Conservation (phyloP, 2,329 filamentous ascomycete species). For the Ceratocystiopsis sp. region DNA sequence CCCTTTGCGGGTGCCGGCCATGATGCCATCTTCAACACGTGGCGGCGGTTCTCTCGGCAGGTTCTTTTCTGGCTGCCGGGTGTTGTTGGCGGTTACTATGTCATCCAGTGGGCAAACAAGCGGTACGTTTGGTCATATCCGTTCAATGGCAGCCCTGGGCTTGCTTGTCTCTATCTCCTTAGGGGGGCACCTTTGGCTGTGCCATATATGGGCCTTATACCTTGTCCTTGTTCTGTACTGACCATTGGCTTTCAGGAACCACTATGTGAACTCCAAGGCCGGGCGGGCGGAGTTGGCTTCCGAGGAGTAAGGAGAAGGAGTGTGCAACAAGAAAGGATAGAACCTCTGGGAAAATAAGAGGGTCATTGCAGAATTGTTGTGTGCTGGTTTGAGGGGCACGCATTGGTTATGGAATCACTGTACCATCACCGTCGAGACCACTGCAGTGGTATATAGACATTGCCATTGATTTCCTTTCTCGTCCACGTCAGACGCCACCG, state of each 20-base stretch:
- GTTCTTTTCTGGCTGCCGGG: slow-evolving; percentile 79
- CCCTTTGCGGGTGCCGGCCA: slow-evolving; percentile 62
- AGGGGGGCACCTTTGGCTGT: too few species aligned
- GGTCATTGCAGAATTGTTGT: too few species aligned
- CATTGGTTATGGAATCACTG: slow-evolving; percentile 4
- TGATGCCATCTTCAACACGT: slow-evolving; percentile 89
- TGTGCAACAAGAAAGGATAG: background rate
- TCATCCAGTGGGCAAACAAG: slow-evolving; percentile 83
- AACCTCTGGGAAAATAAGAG: background rate
- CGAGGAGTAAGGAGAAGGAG: slow-evolving; percentile 5
- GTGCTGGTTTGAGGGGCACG: too few species aligned
- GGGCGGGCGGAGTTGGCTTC: slow-evolving; percentile 39
- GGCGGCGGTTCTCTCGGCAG: slow-evolving; percentile 71
- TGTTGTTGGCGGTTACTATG: slow-evolving; percentile 59
- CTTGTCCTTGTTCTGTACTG: background rate
- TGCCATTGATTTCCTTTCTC: too few species aligned
- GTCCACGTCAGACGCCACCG: too few species aligned
- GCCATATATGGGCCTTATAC: too few species aligned
- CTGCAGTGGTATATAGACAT: too few species aligned
- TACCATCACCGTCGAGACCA: slow-evolving; percentile 6
- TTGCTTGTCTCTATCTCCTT: background rate
- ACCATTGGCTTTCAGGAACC: slow-evolving; percentile 36
- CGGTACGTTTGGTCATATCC: slow-evolving; percentile 39
- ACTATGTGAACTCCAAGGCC: slow-evolving; percentile 66
- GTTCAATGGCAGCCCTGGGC: too few species aligned